Base-by-base conservation (phyloP, 1,284 basidiomycete species). In the Microbotryum violaceum region DNA sequence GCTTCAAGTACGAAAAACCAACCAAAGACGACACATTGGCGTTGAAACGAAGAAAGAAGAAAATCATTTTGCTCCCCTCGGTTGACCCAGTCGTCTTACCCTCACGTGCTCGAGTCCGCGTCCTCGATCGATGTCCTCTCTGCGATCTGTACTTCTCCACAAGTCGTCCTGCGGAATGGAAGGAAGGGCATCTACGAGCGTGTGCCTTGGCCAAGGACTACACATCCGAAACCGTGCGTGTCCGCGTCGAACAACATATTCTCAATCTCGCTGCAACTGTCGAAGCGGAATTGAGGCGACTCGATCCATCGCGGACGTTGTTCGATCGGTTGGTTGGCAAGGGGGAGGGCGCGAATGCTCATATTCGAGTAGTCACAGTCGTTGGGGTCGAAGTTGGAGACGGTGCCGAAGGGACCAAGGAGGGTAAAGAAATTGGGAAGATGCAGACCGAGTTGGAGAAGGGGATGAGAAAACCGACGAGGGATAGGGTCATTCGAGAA, bases 191-290 rank as follows among this genome's bases (percentile, higher is more conserved):
- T 70, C 81, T 90, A 25, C 78, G 79, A 55, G 74, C 78, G 1
- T 90, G 88, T 71, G 82, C 85, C 23, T 83, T 80, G 73, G 86
- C 84, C 72, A 76, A 78, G 31, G 74, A 75, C 3, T 74, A 85
- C 56, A 77, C 78, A 2, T 74, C 82, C 29, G 81, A 82, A 8
- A 86, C 85, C 0, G 66, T 90, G 31, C 73, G 74, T 2, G 61
- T 76, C 25, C 78, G 87, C 49, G 72, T 88, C 21, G 76, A 77
- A 33, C 78, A 80, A 59, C 82, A 83, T 68, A 64, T 83, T 8
- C 50, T 66, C 31, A n/a, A 47, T 4, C 56, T 58, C n/a, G 54
- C 60, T 6, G 46, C 37, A 5, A 55, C 42, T 47, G 66, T 61
- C 12, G 66, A 67, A 33, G 72, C 70, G 44, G 68, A 60, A 18